Evolutionary conservation across 176 grass and related monocot species (phyloP).

Genomic region (Guadua angustifolia): DNA sequence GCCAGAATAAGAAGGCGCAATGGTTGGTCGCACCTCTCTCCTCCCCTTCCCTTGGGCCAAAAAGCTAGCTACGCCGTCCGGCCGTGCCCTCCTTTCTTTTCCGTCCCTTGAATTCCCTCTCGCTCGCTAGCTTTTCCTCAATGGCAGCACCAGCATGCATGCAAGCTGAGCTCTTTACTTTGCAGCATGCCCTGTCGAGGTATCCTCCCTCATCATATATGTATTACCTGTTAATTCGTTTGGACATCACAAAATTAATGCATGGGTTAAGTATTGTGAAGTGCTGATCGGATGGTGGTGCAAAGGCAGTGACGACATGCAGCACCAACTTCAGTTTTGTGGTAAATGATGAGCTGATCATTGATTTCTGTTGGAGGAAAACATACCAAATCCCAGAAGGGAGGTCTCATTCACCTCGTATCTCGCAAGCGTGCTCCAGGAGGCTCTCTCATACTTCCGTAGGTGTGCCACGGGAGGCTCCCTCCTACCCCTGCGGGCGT

Average conservation of each 20-base stretch:
- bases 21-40: not conserved
- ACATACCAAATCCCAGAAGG: too few relatives aligned
- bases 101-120: conserved; percentile 7
- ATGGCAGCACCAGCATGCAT: conserved; percentile 2
- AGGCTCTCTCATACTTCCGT: too few relatives aligned
- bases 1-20: conserved; percentile 50
- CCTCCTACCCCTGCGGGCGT: too few relatives aligned
- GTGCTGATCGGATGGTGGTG: not conserved
- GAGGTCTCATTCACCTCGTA: too few relatives aligned
- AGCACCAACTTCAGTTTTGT: not conserved
- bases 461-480: too few relatives aligned
- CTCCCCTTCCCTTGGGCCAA: not conserved
- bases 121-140: not conserved
- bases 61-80: conserved; percentile 38
- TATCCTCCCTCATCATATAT: not conserved
- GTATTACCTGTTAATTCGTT: not conserved
- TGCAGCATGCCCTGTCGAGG: not conserved
- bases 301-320: not conserved
- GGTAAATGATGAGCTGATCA: not conserved
- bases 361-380: too few relatives aligned
- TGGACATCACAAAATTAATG: not conserved
- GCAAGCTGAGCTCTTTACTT: not conserved
- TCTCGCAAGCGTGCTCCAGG: too few relatives aligned
- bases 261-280: not conserved
- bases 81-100: conserved; percentile 5